Evolutionary conservation across 2,329 filamentous ascomycete genomes (phyloP).

Genomic region (Gliomastix tumulicola): DNA sequence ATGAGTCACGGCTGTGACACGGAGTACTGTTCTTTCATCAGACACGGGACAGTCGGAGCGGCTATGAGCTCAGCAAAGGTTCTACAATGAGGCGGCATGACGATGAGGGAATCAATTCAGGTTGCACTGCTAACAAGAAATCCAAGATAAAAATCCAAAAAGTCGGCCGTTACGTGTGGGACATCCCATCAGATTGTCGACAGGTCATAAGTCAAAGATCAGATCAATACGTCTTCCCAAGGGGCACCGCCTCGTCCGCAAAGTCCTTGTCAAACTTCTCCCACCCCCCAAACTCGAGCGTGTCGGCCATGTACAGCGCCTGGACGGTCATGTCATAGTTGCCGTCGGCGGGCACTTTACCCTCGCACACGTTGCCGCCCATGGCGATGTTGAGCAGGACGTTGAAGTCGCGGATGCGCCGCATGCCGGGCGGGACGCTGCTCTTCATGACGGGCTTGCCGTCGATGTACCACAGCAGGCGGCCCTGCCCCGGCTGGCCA

Average conservation of each 20-base stretch:
- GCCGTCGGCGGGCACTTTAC: conserved; percentile 42
- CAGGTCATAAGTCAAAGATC: no score
- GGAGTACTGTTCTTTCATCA: no score
- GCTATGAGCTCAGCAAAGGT: no score
- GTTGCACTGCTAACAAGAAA: no score
- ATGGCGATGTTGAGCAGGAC: conserved; percentile 55
- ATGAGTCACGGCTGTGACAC: no score
- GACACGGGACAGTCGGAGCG: no score
- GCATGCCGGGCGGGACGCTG: conserved; percentile 40
- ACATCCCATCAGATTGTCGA: no score
- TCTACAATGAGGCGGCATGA: no score
- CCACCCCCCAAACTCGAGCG: conserved; percentile 47
- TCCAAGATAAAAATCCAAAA: no score
- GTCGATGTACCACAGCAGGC: conserved; percentile 54
- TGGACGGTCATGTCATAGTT: conserved; percentile 50
- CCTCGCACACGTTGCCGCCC: conserved; percentile 51
- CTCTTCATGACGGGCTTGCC: conserved; percentile 50
- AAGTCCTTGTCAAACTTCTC: conserved; percentile 2
- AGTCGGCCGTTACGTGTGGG: no score
- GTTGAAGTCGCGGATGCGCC: conserved; percentile 47
- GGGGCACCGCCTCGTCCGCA: background rate
- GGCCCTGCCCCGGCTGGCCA: conserved; percentile 31
- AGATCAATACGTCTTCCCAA: background rate
- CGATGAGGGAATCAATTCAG: no score
- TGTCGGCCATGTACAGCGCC: conserved; percentile 42